These are phyloP conservation scores for Letharia lupina DNA, from an alignment of 495 filamentous ascomycete species.

Conservation along the genomic window DNA sequence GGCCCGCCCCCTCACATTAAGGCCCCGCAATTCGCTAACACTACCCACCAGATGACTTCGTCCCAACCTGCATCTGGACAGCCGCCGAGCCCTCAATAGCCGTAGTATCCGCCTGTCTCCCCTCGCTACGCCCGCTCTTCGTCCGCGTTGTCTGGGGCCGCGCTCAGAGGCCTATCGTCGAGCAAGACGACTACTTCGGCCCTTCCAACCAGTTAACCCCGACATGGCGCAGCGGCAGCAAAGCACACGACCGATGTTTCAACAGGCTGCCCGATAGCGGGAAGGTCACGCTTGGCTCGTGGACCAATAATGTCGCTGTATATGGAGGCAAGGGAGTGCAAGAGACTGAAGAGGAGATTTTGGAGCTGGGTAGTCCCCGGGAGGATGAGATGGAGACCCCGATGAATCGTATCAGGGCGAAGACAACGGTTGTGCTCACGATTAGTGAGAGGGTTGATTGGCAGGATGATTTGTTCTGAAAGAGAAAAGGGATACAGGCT, in stretches of 20 bases:
- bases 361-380: background rate
- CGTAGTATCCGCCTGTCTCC: background rate
- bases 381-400: conserved; percentile 9
- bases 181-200: background rate
- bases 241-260: background rate
- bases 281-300: background rate
- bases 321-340: background rate
- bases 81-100: background rate
- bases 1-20: background rate
- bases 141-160: background rate
- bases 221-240: background rate
- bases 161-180: background rate
- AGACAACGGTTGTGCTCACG: conserved; percentile 16
- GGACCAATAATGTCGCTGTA: background rate
- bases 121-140: background rate
- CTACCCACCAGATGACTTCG: background rate
- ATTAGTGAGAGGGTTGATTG: conserved; percentile 13
- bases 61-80: background rate
- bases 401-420: conserved; percentile 10
- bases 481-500: too few species aligned
- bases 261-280: background rate
- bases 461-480: conserved; percentile 13
- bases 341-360: background rate
- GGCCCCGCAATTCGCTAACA: background rate
- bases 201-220: background rate